These are phyloP conservation scores for Colletotrichum liriopes DNA, from an alignment of 2,329 filamentous ascomycete species.

Conservation along the genomic window DNA sequence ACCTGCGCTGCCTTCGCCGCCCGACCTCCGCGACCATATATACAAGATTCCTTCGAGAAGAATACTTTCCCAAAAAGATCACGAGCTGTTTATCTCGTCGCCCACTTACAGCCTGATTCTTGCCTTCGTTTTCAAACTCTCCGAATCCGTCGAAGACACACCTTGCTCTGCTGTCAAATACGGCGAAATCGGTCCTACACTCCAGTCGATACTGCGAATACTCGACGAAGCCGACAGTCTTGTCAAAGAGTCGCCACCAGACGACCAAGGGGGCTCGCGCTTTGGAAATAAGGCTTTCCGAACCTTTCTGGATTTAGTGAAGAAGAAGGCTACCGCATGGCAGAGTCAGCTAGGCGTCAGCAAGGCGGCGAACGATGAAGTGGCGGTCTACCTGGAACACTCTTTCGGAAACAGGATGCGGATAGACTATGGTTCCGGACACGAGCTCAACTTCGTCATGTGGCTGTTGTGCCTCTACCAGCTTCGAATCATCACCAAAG, in stretches of 20 bases:
- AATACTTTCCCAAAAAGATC: conserved; percentile 86
- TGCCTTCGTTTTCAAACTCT: conserved; percentile 88
- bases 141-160: conserved; percentile 83
- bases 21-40: conserved; percentile 70
- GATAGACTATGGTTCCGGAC: conserved; percentile 97
- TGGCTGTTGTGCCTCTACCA: conserved; percentile 97
- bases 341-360: conserved; percentile 73
- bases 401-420: conserved; percentile 88
- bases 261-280: conserved; percentile 89
- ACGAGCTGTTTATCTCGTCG: conserved; percentile 85
- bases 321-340: conserved; percentile 72
- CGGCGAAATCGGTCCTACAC: conserved; percentile 69
- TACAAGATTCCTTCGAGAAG: conserved; percentile 81
- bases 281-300: conserved; percentile 97
- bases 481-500: conserved; percentile 73
- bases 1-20: conserved; percentile 79
- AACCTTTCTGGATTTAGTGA: conserved; percentile 80
- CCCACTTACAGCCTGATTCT: conserved; percentile 82
- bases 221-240: conserved; percentile 79
- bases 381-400: conserved; percentile 84
- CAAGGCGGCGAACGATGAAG: conserved; percentile 74
- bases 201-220: conserved; percentile 78
- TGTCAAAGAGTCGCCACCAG: conserved; percentile 79
- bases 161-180: conserved; percentile 75
- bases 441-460: conserved; percentile 96